Percentiles rank a stretch among this genome's conserved stretches.
Evolutionary conservation across 805 yeast species (phyloP).

Genomic region (Jamesozyma hellenica): DNA sequence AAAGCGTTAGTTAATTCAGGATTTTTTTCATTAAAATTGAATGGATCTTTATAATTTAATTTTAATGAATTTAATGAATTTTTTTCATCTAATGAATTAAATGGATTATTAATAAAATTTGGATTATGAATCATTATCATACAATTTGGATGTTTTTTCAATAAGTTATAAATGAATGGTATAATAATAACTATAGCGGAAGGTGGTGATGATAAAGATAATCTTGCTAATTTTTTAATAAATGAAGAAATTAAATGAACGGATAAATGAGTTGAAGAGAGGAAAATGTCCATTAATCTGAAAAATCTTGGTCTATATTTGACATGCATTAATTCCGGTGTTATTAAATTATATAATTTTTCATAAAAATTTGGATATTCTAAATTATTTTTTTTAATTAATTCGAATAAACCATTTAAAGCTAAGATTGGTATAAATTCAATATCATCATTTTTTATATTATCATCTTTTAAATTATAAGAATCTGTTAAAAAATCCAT

Average conservation of each 20-base stretch:
- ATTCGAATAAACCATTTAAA: constrained; percentile 75
- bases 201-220: constrained; percentile 71
- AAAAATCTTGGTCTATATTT: constrained; percentile 79
- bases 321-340: constrained; percentile 64
- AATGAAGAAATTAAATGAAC: constrained; percentile 79
- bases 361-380: constrained; percentile 86
- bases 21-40: constrained; percentile 49
- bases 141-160: constrained; percentile 89
- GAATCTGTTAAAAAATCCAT: constrained; percentile 94
- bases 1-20: constrained; percentile 76
- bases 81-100: constrained; percentile 22
- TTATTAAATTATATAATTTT: constrained; percentile 72
- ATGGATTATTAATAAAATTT: constrained; percentile 21
- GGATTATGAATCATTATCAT: constrained; percentile 71
- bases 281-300: constrained; percentile 74
- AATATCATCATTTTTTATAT: constrained; percentile 9
- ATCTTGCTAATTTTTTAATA: constrained; percentile 69
- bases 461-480: constrained; percentile 36
- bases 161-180: constrained; percentile 83
- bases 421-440: constrained; percentile 61
- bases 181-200: constrained; percentile 77
- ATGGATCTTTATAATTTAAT: constrained; percentile 50
- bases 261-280: constrained; percentile 80
- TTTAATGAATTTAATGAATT: constrained; percentile 13
- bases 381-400: constrained; percentile 71